These are phyloP conservation scores for Alopecurus myosuroides DNA, from an alignment of 176 grass and related monocot genomes.

Conservation along the genomic window DNA sequence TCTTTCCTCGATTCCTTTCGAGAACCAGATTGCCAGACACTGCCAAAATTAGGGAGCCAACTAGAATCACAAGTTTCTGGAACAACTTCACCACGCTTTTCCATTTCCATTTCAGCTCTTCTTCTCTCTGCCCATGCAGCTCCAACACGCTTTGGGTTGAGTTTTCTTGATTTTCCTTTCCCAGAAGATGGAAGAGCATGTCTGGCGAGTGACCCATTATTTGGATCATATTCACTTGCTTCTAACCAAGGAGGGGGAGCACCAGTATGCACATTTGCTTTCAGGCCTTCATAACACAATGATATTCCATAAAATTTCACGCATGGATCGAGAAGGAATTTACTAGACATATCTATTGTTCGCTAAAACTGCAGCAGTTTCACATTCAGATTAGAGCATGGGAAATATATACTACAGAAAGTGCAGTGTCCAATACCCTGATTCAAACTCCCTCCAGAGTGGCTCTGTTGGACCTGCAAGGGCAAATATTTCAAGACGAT, in stretches of 20 bases:
- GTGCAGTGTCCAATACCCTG: conserved; percentile 32
- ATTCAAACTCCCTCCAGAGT: conserved; percentile 28
- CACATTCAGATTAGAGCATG: not conserved
- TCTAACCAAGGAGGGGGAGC: conserved; percentile 90
- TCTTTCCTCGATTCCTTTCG: conserved; percentile 85
- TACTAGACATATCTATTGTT: conserved; percentile 5
- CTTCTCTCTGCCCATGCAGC: conserved; percentile 93
- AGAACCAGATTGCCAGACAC: conserved; percentile 84
- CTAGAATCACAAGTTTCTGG: conserved; percentile 43
- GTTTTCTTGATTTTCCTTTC: conserved; percentile 52
- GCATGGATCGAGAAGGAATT: conserved; percentile 10
- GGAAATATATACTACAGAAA: conserved; percentile 6
- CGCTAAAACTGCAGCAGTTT: conserved; percentile 15
- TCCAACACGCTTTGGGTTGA: conserved; percentile 93
- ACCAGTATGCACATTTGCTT: conserved; percentile 79
- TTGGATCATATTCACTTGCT: conserved; percentile 34
- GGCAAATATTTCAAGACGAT: not conserved
- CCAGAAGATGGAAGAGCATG: not conserved
- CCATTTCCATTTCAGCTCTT: conserved; percentile 75
- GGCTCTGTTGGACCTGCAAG: conserved; percentile 37
- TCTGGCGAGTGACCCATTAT: conserved; percentile 6
- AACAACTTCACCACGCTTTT: conserved; percentile 61
- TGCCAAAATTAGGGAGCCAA: conserved; percentile 96
- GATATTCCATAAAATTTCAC: conserved; percentile 19
- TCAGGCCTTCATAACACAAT: conserved; percentile 48